These are phyloP conservation scores for Lasiosphaeris hirsuta DNA, from an alignment of 495 filamentous ascomycete genomes.

Conservation along the genomic window DNA sequence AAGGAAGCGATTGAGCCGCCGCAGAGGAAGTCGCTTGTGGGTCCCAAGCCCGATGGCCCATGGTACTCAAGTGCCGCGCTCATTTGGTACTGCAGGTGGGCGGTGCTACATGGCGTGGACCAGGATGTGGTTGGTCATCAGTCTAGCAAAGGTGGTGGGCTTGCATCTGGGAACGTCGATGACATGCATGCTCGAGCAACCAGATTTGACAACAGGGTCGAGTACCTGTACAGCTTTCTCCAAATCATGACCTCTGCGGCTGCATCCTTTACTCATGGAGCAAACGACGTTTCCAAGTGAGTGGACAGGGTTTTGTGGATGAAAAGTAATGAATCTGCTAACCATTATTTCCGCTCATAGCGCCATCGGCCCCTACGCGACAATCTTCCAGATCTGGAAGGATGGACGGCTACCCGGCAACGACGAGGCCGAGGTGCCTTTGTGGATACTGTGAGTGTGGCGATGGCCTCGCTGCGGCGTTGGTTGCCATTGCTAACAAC, in stretches of 20 bases:
- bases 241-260: conserved; percentile 70
- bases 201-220: conserved; percentile 68
- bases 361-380: conserved; percentile 71
- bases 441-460: conserved; percentile 52
- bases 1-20: not conserved
- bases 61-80: conserved; percentile 38
- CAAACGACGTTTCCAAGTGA: conserved; percentile 70
- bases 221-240: conserved; percentile 70
- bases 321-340: no score
- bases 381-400: conserved; percentile 63
- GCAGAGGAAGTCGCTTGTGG: conserved; percentile 16
- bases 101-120: conserved; percentile 54
- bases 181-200: conserved; percentile 59
- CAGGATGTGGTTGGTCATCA: conserved; percentile 50
- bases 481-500: not conserved
- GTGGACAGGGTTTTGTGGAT: not conserved
- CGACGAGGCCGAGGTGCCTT: conserved; percentile 51
- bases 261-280: conserved; percentile 73
- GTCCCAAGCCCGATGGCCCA: conserved; percentile 21
- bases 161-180: conserved; percentile 28
- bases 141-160: conserved; percentile 44
- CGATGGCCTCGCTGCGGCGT: not conserved
- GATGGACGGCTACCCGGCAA: conserved; percentile 45
- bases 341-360: no score
- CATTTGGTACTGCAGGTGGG: conserved; percentile 36